These are phyloP conservation scores for Solanum bukasovii DNA, from an alignment of 257 asterid species.

Conservation along the genomic window DNA sequence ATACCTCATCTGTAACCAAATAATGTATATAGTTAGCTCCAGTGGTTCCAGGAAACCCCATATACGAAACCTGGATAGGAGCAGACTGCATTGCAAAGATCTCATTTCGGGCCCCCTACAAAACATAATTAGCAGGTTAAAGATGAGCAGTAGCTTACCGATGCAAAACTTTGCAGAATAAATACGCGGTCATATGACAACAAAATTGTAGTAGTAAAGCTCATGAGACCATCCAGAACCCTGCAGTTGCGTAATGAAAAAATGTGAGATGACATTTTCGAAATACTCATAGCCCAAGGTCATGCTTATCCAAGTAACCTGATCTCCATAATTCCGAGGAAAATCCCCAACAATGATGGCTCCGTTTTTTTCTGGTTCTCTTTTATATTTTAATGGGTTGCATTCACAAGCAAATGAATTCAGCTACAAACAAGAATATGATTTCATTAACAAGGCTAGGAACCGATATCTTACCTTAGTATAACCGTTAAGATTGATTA, in stretches of 20 bases:
- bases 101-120: constrained; percentile 97
- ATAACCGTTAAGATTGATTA: constrained; percentile 91
- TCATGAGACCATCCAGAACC: neutral
- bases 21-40: constrained; percentile 92
- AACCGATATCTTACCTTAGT: constrained; percentile 48
- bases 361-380: neutral
- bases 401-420: neutral
- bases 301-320: neutral
- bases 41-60: constrained; percentile 99
- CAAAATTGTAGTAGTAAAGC: neutral
- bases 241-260: neutral
- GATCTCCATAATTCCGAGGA: neutral
- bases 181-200: neutral
- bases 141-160: neutral
- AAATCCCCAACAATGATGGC: neutral
- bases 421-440: neutral
- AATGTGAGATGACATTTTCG: neutral
- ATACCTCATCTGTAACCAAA: constrained; percentile 94
- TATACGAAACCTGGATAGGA: constrained; percentile 97
- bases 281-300: neutral
- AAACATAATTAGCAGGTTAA: neutral
- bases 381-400: neutral
- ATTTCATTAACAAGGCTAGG: neutral
- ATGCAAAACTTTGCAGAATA: neutral
- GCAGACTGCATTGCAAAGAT: constrained; percentile 99